Evolutionary conservation across 2,329 filamentous ascomycete species (phyloP), one percentile per base, ranked within the genome.

Genomic region (Colletotrichum eleusines): DNA sequence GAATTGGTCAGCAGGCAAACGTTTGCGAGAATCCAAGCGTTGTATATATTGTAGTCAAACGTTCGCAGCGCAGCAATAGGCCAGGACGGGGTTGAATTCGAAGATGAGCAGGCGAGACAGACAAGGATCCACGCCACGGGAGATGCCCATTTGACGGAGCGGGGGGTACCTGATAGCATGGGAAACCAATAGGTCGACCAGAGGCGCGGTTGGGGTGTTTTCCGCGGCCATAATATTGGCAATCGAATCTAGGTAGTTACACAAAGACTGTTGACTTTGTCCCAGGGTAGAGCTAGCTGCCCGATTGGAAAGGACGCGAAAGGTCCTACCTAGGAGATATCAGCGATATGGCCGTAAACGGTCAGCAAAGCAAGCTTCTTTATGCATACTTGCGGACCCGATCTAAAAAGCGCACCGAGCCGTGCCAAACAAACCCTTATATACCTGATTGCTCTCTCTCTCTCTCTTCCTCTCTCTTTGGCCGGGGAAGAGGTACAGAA

Each of bases 301-400:
- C 60, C 16, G 53, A 50, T 5, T 12, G 8, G 14, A 23, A 6
- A 28, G 16, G 26, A 23, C n/a, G 26, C 23, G 16, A 12, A 26
- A 35, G 11, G 6, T n/a, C n/a, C 33, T 62, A 20, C 51, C 18
- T 16, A 40, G n/a, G n/a, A n/a, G n/a, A 42, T 33, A 35, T 57
- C 42, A 51, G 42, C 33, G 26, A 28, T 51, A 1, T 14, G n/a
- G 12, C 57, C n/a, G 16, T 16, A 40, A 9, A 46, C n/a, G 31
- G 28, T 62, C 53, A 66, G 38, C 42, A 12, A 14, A 28, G 16
- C 64, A 63, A 63, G 51, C 64, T 68, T 33, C 26, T 35, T 63
- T 59, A 57, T 62, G 67, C 67, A 67, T 68, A 68, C 67, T 31
- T 46, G 26, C 42, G 23, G 38, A 26, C 57, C 46, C 11, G 20